Evolutionary conservation across 495 filamentous ascomycete genomes (phyloP).

Genomic region (Penicillium longicatenatum): DNA sequence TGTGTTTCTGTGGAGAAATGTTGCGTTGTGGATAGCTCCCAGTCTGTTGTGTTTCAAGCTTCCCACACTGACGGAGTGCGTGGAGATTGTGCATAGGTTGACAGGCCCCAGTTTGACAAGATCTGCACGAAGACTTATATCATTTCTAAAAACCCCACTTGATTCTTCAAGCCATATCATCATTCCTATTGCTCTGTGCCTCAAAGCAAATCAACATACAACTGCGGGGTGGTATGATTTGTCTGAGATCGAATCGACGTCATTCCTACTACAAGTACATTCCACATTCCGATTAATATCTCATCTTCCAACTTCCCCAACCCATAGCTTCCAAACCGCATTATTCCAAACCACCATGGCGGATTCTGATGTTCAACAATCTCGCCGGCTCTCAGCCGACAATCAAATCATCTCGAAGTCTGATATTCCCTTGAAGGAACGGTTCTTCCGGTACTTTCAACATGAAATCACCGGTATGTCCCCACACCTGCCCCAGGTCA

Average conservation of each 20-base stretch:
- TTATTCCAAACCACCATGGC: constrained; percentile 30
- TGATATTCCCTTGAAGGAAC: constrained; percentile 61
- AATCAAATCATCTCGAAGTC: constrained; percentile 44
- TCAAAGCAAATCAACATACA: background rate
- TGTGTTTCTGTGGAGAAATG: background rate
- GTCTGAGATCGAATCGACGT: constrained; percentile 26
- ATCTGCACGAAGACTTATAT: background rate
- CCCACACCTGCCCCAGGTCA: background rate
- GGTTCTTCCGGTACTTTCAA: constrained; percentile 80
- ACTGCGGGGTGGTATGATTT: constrained; percentile 29
- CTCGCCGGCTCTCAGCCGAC: constrained; percentile 42
- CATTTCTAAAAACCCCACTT: background rate
- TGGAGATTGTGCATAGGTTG: constrained; percentile 16
- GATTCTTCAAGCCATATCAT: background rate
- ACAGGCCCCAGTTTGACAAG: constrained; percentile 7
- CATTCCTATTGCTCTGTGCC: no score
- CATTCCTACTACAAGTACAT: constrained; percentile 24
- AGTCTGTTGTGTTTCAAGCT: background rate
- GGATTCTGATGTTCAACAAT: constrained; percentile 29
- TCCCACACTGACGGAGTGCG: constrained; percentile 8
- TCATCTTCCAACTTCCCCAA: constrained; percentile 4
- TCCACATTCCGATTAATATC: constrained; percentile 14
- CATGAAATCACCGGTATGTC: constrained; percentile 65
- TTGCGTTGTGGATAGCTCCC: background rate
- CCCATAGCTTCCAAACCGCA: constrained; percentile 1